Base-by-base conservation (phyloP, 148 eudicot genomes). In the Rhododendron williamsianum region DNA sequence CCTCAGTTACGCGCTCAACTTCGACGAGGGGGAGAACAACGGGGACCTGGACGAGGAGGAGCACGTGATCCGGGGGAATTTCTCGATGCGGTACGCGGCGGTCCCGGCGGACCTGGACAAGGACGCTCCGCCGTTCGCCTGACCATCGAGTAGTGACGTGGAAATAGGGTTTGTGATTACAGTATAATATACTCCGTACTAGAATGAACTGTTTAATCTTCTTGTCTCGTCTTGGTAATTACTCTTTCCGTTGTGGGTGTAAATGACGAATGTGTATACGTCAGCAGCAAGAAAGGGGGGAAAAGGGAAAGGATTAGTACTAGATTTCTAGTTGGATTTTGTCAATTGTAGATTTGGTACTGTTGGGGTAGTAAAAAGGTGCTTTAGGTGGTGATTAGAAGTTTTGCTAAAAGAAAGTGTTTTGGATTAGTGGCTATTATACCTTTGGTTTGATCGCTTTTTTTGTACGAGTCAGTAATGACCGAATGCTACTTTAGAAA, bases 1-100 rank as follows among this genome's bases (percentile, higher is more conserved):
- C 4, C 52, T 95, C 63, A 93, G 94, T 76, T 95, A 95, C 86
- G 88, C 95, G 9, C 90, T 95, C 72, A 95, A 95, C 72, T 95
- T 95, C 82, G 98, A 95, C 51, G 93, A 95, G 4, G 97, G 94
- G 0, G 86, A 82, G 43, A 89, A 89, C 12, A 86, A 81, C 79
- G 88, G 88, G 48, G 76, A 90, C 87, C 79, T n/a, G 2, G 89
- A 83, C 1, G 91, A 84, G 33, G 93, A 90, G 25, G 93, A 90
- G 52, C 58, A 83, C 27, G 88, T 67, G 33, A 86, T 80, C 5
- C 35, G 86, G 33, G 72, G 72, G 35, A 87, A 90, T 78, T 92
- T 92, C 65, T 88, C 91, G 1, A 74, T 90, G 1, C 45, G 94
- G 81, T 90, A 67, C 43, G 93, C 90, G 3, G 81, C 88, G 27